Evolutionary conservation across 2,329 filamentous ascomycete species (phyloP).

Genomic region (Aureobasidium uvarum): DNA sequence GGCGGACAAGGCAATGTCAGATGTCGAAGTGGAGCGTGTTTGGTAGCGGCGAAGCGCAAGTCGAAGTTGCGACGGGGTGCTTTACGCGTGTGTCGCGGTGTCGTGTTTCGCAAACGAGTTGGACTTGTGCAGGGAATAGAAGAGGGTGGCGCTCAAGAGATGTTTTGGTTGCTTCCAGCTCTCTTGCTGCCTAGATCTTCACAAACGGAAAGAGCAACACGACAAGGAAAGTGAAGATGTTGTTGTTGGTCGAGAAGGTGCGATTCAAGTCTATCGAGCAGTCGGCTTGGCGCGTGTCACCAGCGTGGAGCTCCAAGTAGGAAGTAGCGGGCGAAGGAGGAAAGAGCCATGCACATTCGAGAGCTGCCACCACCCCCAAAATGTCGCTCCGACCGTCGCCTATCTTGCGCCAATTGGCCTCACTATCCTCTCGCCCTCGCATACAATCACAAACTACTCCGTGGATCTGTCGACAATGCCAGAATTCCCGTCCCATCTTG

Average conservation of each 20-base stretch:
- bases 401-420: slow-evolving; percentile 23
- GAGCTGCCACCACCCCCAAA: not conserved
- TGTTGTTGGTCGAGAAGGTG: not conserved
- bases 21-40: not conserved
- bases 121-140: not conserved
- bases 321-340: not conserved
- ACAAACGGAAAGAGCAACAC: slow-evolving; percentile 1
- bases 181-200: not conserved
- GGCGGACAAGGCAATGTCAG: not conserved
- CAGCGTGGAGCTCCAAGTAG: slow-evolving; percentile 5
- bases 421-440: slow-evolving; percentile 11
- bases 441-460: slow-evolving; percentile 5
- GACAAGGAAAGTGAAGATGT: not conserved
- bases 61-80: slow-evolving; percentile 12
- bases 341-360: not conserved
- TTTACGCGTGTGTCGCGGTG: slow-evolving; percentile 18
- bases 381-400: slow-evolving; percentile 25
- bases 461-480: slow-evolving; percentile 36
- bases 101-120: slow-evolving; percentile 6
- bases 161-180: not conserved
- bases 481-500: slow-evolving; percentile 30
- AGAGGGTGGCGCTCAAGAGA: not conserved
- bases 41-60: slow-evolving; percentile 21
- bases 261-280: slow-evolving; percentile 2
- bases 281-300: slow-evolving; percentile 21